Evolutionary conservation across 768 basidiomycete genomes (phyloP).

Genomic region (Cubamyces sp.): DNA sequence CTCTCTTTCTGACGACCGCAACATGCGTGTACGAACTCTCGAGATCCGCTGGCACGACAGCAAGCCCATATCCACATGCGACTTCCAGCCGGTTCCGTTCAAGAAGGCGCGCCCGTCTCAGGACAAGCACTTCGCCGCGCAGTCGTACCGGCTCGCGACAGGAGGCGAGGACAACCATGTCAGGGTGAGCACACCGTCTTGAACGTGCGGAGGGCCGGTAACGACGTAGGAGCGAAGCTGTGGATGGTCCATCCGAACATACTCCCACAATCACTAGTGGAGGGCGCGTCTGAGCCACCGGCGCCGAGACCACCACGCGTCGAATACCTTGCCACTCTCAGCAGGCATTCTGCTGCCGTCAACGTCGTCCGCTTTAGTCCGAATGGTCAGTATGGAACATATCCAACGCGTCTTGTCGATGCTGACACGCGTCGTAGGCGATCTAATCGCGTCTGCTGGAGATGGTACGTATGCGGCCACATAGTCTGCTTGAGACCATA

Average conservation of each 20-base stretch:
- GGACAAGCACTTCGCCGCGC: constrained; percentile 59
- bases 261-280: constrained; percentile 61
- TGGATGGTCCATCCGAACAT: constrained; percentile 97
- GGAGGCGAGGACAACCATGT: constrained; percentile 98
- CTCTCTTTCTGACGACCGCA: background rate
- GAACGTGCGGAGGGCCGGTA: background rate
- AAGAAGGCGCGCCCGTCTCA: constrained; percentile 77
- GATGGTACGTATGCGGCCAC: constrained; percentile 67
- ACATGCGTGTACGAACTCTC: constrained; percentile 85
- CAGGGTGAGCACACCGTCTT: constrained; percentile 59
- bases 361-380: constrained; percentile 97
- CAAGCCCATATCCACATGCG: constrained; percentile 94
- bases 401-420: background rate
- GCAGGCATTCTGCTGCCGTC: constrained; percentile 90
- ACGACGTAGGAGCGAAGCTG: constrained; percentile 49
- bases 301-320: constrained; percentile 77
- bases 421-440: constrained; percentile 54
- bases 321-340: constrained; percentile 94
- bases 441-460: constrained; percentile 93
- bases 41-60: constrained; percentile 97
- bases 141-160: constrained; percentile 91
- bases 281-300: constrained; percentile 40
- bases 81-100: constrained; percentile 87
- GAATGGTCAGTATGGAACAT: constrained; percentile 62
- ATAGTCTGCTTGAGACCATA: background rate